phyloP scores from a whole-genome alignment of 2,329 filamentous ascomycete species.

The Tolypocladium capitatum region DNA sequence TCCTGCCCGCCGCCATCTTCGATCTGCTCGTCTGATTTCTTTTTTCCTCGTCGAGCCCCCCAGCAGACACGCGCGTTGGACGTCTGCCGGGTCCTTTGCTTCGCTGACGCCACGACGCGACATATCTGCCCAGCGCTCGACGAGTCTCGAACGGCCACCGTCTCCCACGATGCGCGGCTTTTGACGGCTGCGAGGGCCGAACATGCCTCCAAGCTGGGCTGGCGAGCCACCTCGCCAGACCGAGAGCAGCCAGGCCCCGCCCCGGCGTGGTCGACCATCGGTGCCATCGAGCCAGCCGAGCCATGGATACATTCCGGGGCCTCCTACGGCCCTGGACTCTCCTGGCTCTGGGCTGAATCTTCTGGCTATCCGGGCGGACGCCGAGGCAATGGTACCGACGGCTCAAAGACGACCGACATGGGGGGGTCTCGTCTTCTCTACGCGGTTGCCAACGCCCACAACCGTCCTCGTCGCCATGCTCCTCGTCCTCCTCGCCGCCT shows the following conservation, averaged over 20 bases:
- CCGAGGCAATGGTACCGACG: not conserved
- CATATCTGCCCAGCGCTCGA: not conserved
- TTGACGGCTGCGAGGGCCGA: constrained; percentile 7
- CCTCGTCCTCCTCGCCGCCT: constrained; percentile 22
- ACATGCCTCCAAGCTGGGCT: constrained; percentile 5
- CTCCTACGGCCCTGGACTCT: not conserved
- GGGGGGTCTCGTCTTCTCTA: not conserved
- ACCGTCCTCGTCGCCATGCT: constrained; percentile 23
- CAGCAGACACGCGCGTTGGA: not conserved
- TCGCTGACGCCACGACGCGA: not conserved
- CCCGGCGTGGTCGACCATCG: not conserved
- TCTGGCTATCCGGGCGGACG: not conserved
- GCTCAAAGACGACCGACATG: not conserved
- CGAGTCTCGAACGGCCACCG: not conserved
- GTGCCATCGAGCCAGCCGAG: not conserved
- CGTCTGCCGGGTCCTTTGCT: not conserved
- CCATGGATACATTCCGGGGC: not conserved
- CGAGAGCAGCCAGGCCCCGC: not conserved
- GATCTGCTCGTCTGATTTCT: not conserved
- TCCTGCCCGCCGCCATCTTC: not conserved
- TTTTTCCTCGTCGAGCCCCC: not conserved
- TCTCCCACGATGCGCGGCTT: constrained; percentile 10
- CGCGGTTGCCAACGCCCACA: constrained; percentile 3
- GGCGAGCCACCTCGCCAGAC: constrained; percentile 2
- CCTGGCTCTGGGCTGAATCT: not conserved